Percentiles rank a stretch among this genome's conserved stretches.
These are phyloP conservation scores for Stephanocyclus meneghinianus DNA, from an alignment of 352 stramenopile species.

Conservation along the genomic window DNA sequence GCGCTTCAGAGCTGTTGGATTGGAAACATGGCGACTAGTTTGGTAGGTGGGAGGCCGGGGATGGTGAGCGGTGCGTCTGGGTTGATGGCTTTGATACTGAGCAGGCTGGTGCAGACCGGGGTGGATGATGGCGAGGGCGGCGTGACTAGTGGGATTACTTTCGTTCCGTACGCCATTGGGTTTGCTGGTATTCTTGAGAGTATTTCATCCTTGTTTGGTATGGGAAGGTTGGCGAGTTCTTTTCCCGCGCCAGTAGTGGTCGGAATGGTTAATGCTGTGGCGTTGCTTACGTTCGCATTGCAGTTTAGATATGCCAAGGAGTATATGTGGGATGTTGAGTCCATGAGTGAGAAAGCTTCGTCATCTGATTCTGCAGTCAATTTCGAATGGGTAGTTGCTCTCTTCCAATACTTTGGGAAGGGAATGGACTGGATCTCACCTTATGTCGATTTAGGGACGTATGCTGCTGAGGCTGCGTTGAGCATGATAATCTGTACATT, in stretches of 20 bases:
- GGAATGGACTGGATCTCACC: slow-evolving; percentile 37
- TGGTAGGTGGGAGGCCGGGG: slow-evolving; percentile 85
- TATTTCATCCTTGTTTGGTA: slow-evolving; percentile 51
- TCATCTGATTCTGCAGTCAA: slow-evolving; percentile 13
- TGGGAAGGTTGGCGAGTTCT: slow-evolving; percentile 86
- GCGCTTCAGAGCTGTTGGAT: slow-evolving; percentile 77
- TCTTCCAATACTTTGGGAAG: slow-evolving; percentile 36
- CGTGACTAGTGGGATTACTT: slow-evolving; percentile 36
- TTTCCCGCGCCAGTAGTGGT: slow-evolving; percentile 89
- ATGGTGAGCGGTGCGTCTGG: slow-evolving; percentile 85
- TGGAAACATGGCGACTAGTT: slow-evolving; percentile 83
- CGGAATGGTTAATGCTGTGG: slow-evolving; percentile 91
- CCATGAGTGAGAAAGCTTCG: slow-evolving; percentile 17
- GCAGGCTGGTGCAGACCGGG: slow-evolving; percentile 24
- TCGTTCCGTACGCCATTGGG: slow-evolving; percentile 52
- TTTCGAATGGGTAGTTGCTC: slow-evolving; percentile 24
- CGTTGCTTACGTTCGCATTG: slow-evolving; percentile 84
- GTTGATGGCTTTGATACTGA: slow-evolving; percentile 38
- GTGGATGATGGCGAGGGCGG: slow-evolving; percentile 5
- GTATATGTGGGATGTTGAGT: slow-evolving; percentile 60
- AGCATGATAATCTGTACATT: slow-evolving; percentile 41
- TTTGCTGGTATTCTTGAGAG: slow-evolving; percentile 86
- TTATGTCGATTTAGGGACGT: slow-evolving; percentile 18
- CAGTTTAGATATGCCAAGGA: slow-evolving; percentile 52
- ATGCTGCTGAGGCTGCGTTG: slow-evolving; percentile 16